A percentile compares a stretch with the other conserved stretches of the same genome.
phyloP scores from a whole-genome alignment of 192 early-diverging fungal genomes.

The Phlyctochytrium arcticum region DNA sequence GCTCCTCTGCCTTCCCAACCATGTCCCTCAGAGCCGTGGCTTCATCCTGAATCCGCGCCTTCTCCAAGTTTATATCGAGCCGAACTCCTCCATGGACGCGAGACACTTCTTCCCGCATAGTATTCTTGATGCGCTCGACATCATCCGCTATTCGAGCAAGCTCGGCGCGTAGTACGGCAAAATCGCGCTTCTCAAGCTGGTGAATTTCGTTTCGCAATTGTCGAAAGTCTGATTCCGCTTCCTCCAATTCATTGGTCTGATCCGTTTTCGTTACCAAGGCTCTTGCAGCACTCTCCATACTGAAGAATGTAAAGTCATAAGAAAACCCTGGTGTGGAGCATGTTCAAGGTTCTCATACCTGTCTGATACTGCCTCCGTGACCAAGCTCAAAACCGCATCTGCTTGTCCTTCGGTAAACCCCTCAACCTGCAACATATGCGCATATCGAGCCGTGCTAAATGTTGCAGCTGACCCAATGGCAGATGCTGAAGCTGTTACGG shows the following conservation, averaged over 20 bases:
- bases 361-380: conserved; percentile 66
- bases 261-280: conserved; percentile 78
- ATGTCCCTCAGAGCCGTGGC: conserved; percentile 42
- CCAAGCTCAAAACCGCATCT: conserved; percentile 63
- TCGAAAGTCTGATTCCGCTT: conserved; percentile 76
- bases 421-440: conserved; percentile 62
- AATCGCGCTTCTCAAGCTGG: conserved; percentile 80
- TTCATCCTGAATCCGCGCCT: conserved; percentile 81
- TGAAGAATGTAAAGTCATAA: no score
- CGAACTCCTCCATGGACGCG: conserved; percentile 77
- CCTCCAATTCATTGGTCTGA: conserved; percentile 58
- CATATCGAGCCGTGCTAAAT: conserved; percentile 76
- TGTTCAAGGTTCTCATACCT: conserved; percentile 35
- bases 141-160: conserved; percentile 71
- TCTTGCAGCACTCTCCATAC: conserved; percentile 55
- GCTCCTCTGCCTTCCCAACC: conserved; percentile 27
- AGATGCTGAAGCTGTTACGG: not conserved
- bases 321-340: not conserved
- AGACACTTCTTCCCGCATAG: conserved; percentile 72
- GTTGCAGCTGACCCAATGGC: not conserved
- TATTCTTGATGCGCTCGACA: conserved; percentile 74
- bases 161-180: conserved; percentile 70
- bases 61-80: conserved; percentile 87
- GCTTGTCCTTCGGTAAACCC: conserved; percentile 71
- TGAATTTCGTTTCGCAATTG: conserved; percentile 81